Conservation (phyloP, 2,329 filamentous ascomycete species). For the Verticillium klebahnii region DNA sequence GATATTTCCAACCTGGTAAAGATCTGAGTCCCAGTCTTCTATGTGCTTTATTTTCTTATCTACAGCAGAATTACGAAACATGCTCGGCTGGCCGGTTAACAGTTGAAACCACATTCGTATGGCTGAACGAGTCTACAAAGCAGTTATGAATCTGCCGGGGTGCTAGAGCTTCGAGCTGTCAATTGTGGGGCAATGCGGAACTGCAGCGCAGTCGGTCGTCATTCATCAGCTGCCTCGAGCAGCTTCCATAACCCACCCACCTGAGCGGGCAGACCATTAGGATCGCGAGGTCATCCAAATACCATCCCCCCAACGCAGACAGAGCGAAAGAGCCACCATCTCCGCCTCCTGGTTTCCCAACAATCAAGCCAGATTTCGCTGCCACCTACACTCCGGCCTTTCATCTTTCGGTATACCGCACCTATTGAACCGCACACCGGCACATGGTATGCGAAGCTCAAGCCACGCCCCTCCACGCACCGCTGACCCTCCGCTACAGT, state of each 20-base stretch:
- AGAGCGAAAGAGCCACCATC: no score
- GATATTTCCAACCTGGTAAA: no score
- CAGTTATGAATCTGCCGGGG: background rate
- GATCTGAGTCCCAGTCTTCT: no score
- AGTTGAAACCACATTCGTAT: no score
- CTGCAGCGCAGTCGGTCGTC: background rate
- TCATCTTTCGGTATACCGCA: background rate
- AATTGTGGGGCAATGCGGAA: background rate
- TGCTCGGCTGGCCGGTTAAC: no score
- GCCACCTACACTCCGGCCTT: background rate
- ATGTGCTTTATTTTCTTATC: no score
- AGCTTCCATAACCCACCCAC: background rate
- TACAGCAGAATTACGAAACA: no score
- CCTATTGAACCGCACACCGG: background rate
- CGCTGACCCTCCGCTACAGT: conserved; percentile 1
- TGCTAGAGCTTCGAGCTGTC: background rate
- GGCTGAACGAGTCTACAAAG: no score
- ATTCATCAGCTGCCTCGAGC: background rate
- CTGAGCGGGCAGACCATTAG: background rate
- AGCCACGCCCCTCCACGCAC: background rate
- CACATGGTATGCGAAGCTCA: background rate
- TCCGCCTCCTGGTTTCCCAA: background rate
- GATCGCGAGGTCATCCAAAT: background rate
- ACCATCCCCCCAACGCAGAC: no score
- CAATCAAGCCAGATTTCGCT: background rate